Evolutionary conservation across 352 stramenopile species (phyloP).

Genomic region (Phytophthora constricta): DNA sequence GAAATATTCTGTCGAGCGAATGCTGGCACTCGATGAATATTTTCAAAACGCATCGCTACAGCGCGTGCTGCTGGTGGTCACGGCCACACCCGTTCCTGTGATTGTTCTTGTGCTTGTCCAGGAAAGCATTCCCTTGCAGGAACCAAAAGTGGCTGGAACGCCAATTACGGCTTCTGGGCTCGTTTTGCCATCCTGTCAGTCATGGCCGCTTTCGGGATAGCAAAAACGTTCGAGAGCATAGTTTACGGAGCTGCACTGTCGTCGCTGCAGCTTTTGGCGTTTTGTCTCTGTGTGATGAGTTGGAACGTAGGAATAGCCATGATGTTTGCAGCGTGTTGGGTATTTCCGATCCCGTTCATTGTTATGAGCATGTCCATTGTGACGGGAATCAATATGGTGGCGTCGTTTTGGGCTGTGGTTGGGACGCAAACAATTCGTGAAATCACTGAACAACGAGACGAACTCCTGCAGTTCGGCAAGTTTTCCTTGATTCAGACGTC

Average conservation of each 20-base stretch:
- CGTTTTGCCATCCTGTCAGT: constrained; percentile 1
- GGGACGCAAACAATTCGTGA: not conserved
- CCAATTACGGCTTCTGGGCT: constrained; percentile 9
- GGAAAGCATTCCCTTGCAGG: constrained; percentile 7
- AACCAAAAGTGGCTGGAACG: not conserved
- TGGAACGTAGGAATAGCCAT: not conserved
- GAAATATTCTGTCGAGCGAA: constrained; percentile 10
- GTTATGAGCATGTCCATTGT: not conserved
- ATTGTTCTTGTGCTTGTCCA: not conserved
- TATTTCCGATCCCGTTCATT: constrained; percentile 10
- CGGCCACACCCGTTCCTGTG: not conserved
- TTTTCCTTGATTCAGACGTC: constrained; percentile 18
- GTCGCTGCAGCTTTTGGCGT: constrained; percentile 3
- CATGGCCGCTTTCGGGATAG: constrained; percentile 10
- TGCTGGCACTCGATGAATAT: constrained; percentile 10
- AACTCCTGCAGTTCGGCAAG: not conserved
- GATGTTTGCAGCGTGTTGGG: not conserved
- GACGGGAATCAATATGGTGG: not conserved
- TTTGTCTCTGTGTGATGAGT: not conserved
- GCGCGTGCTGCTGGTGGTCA: not conserved
- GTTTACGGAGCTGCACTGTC: not conserved
- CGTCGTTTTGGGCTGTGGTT: not conserved
- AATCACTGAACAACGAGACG: not conserved
- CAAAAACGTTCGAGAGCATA: too few species aligned
- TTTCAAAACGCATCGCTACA: not conserved